Evolutionary conservation across 768 basidiomycete genomes (phyloP), one percentile per base, ranked within the genome.

Genomic region (Nidula microcarpa): DNA sequence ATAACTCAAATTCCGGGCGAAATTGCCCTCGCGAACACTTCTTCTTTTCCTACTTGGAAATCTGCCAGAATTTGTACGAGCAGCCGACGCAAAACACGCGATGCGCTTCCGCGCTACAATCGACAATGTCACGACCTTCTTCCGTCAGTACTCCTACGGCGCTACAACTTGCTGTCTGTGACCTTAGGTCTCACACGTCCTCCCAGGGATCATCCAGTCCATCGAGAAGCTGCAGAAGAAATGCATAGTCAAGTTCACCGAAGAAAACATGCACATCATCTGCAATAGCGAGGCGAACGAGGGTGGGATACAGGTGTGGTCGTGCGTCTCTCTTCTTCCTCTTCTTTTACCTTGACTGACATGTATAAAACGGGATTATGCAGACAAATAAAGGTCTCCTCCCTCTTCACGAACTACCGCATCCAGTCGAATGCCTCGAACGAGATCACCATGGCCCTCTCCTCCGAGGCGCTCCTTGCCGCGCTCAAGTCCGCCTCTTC

Each of bases 241-340:
- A 75, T 92, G 89, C 59, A 84, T 91, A 53, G 82, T 94, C 64
- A 86, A 85, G 66, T 89, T 93, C 62, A 84, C 82, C 0, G 84
- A 87, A 61, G 75, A 73, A 11, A 82, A 81, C 36, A 85, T 94
- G 75, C 85, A 86, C 55, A 82, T 94, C 54, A 93, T 95, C 51
- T 94, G 93, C 73, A 86, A 87, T 53, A 81, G 76, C 48, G 89
- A 91, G 51, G 80, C 81, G 37, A 87, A 85, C 59, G 89, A 91
- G 60, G 90, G 89, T 0, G 90, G 90, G 3, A 84, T 92, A 4
- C 92, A 94, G 65, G 90, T 94, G 49, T 94, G 93, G 93, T 75
- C 74, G 71, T 75, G 47, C 43, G 68, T 44, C 49, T 52, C 33
- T 18, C 8, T 30, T 10, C 33, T 8, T 36, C 14, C 37, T 30